Base-by-base conservation (phyloP, 2,329 filamentous ascomycete genomes). In the Paecilomyces sp. region DNA sequence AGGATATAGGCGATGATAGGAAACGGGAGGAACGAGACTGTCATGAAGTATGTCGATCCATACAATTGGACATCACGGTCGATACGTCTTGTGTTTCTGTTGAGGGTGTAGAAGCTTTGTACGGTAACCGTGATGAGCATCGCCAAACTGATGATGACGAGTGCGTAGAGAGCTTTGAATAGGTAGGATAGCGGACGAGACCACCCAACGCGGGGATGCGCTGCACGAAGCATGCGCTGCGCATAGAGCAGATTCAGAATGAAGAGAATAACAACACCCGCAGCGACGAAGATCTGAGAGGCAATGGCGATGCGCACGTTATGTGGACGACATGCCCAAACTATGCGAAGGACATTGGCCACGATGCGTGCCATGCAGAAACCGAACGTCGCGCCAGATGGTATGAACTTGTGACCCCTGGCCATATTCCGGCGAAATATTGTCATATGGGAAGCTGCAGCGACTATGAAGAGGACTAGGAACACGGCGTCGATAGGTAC, bases 231-330 rank as follows among this genome's bases (percentile, higher is more conserved):
- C 28, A 96, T 81, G 54, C 91, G 86, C 74, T 91, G 89, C 0
- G 87, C 76, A 69, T 92, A 90, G 67, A 94, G 77, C 51, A 95
- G 75, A 75, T 96, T 94, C 74, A 91, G 78, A 67, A 93, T 76
- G 73, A 90, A 93, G 28, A 95, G 77, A 7, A 95, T 74, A 34
- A 95, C 71, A 15, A 92, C 85, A 51, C 90, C 91, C 0, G 88
- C 87, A 53, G 86, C 84, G 60, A 90, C 84, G 66, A 94, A 86
- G 68, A 94, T 83, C 64, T 80, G 80, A 3, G 89, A 84, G 0
- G 83, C 82, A 55, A 86, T 82, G 2, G 77, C 81, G 3, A 86
- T 68, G 9, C 66, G 68, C 34, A 82, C 66, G 61, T 82, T 80
- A 11, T 52, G 64, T 57, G 66, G 74, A 61, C 73, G 67, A 33